These are phyloP conservation scores for Sclerospora graminicola DNA, from an alignment of 352 stramenopile genomes.

Conservation along the genomic window DNA sequence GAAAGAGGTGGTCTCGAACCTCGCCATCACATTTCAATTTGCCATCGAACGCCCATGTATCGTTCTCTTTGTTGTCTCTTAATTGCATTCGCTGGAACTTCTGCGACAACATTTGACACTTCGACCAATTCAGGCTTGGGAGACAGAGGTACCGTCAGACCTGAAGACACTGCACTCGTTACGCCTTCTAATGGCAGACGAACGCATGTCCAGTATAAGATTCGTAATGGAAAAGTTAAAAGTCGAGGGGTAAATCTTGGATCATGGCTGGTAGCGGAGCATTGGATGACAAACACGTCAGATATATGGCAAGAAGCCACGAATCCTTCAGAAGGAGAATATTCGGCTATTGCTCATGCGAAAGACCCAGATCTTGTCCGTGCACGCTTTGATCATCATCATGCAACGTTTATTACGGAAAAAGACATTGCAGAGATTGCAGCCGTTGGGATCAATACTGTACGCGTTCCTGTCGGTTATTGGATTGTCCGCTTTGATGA, in stretches of 20 bases:
- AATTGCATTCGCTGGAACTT: too few species aligned
- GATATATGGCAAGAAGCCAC: slow-evolving; percentile 47
- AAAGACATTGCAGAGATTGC: slow-evolving; percentile 38
- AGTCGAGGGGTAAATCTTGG: slow-evolving; percentile 70
- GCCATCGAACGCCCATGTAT: too few species aligned
- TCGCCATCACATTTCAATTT: too few species aligned
- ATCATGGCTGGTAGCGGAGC: slow-evolving; percentile 66
- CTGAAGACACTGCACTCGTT: too few species aligned
- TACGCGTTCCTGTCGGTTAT: slow-evolving; percentile 48
- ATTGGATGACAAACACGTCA: slow-evolving; percentile 62
- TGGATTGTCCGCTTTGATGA: slow-evolving; percentile 44
- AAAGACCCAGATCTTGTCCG: slow-evolving; percentile 20
- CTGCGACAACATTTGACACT: too few species aligned
- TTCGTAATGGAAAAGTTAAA: slow-evolving; percentile 25
- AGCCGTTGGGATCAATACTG: slow-evolving; percentile 36
- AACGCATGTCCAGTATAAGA: slow-evolving; percentile 19
- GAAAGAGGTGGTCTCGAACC: too few species aligned
- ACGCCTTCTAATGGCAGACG: too few species aligned
- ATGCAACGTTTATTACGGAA: slow-evolving; percentile 57
- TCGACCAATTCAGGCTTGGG: too few species aligned
- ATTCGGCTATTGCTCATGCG: slow-evolving; percentile 48
- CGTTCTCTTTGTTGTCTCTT: too few species aligned
- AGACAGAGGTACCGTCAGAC: too few species aligned
- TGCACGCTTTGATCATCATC: slow-evolving; percentile 38
- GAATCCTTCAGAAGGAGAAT: slow-evolving; percentile 37